These are phyloP conservation scores for Trichosporon asahii DNA, from an alignment of 1,284 basidiomycete genomes.

Conservation along the genomic window DNA sequence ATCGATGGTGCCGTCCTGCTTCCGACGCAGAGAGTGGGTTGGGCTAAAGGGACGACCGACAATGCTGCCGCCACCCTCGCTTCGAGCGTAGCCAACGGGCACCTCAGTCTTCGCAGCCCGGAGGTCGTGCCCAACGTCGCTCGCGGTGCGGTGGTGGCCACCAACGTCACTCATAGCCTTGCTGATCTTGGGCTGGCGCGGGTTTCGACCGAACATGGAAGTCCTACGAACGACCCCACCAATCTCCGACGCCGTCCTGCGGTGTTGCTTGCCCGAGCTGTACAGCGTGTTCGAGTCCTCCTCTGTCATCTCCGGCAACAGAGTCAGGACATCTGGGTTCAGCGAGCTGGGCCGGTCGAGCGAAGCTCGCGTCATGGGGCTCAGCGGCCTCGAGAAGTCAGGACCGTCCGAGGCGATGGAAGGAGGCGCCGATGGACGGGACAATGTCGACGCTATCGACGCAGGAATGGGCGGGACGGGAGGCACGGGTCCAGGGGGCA, in stretches of 20 bases:
- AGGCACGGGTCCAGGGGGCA: slow-evolving; percentile 1
- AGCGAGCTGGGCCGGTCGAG: slow-evolving; percentile 44
- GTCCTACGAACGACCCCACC: background rate
- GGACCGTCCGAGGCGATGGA: background rate
- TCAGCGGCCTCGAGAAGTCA: background rate
- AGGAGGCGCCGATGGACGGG: background rate
- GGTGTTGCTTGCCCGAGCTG: background rate
- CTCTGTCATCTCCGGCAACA: slow-evolving; percentile 46
- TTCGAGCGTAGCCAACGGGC: background rate
- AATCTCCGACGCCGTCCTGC: background rate
- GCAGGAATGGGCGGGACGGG: background rate
- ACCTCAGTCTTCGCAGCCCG: background rate
- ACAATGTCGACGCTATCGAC: background rate
- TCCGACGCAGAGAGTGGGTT: slow-evolving; percentile 10
- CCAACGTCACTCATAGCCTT: background rate
- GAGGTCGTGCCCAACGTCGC: background rate
- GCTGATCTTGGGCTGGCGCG: background rate
- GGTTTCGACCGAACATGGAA: background rate
- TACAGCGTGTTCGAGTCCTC: slow-evolving; percentile 33
- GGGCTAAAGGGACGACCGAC: background rate
- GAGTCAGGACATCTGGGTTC: slow-evolving; percentile 45
- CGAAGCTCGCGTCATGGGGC: background rate
- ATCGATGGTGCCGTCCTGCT: background rate
- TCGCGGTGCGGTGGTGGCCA: background rate
- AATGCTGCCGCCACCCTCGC: slow-evolving; percentile 12